phyloP scores from a whole-genome alignment of 2,329 filamentous ascomycete genomes.

The Mycosphaerella sp. region DNA sequence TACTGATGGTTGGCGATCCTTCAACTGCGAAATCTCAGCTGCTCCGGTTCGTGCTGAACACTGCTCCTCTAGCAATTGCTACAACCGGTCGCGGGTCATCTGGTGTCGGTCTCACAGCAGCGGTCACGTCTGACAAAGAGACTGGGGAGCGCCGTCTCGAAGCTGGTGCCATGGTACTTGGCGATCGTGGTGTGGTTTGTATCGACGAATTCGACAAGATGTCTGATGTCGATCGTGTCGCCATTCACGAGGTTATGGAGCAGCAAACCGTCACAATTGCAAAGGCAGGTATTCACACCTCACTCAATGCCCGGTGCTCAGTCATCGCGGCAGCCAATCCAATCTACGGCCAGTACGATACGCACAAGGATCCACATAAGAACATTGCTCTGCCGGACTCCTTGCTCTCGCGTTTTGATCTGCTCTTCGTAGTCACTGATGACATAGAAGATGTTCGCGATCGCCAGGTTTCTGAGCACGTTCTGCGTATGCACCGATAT shows the following conservation, averaged over 20 bases:
- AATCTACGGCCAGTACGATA: constrained; percentile 96
- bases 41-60: constrained; percentile 93
- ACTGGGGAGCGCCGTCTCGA: constrained; percentile 92
- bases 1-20: constrained; percentile 97
- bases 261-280: constrained; percentile 99
- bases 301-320: constrained; percentile 91
- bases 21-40: constrained; percentile 99
- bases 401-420: constrained; percentile 93
- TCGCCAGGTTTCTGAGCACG: constrained; percentile 88
- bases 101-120: constrained; percentile 93
- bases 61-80: constrained; percentile 89
- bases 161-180: constrained; percentile 98
- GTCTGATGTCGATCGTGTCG: constrained; percentile 95
- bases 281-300: constrained; percentile 97
- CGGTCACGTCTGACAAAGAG: constrained; percentile 94
- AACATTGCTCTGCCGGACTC: constrained; percentile 98
- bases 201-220: constrained; percentile 99
- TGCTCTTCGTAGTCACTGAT: constrained; percentile 95
- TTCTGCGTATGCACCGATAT: constrained; percentile 94
- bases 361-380: constrained; percentile 96
- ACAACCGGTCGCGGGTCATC: constrained; percentile 93
- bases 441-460: constrained; percentile 94
- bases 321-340: constrained; percentile 96
- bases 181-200: constrained; percentile 92
- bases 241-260: constrained; percentile 99